These are phyloP conservation scores for Cupressus sempervirens DNA, from an alignment of 75 land plant genomes.

Conservation along the genomic window DNA sequence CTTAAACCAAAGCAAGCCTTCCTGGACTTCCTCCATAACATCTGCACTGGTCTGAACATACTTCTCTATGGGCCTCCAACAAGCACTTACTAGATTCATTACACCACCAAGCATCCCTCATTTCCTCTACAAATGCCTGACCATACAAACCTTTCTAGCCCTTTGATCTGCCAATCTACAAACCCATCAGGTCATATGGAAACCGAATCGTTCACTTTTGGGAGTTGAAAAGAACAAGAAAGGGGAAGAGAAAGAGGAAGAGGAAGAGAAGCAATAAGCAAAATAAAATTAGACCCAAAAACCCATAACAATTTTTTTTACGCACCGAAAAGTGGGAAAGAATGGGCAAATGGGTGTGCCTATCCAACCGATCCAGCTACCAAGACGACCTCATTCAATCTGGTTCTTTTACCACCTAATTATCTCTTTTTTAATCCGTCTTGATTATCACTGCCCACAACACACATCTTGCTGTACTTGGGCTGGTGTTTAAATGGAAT, in stretches of 20 bases:
- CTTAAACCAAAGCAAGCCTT: conserved; percentile 75
- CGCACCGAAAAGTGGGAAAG: neutral
- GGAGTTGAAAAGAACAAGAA: neutral
- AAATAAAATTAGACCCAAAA: neutral
- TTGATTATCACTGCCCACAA: neutral
- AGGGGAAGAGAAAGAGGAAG: neutral
- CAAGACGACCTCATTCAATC: conserved; percentile 5
- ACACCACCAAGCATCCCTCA: conserved; percentile 47
- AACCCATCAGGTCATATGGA: neutral
- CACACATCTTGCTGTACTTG: conserved; percentile 5
- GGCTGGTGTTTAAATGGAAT: neutral
- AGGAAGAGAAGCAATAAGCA: neutral
- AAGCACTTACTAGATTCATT: conserved; percentile 57
- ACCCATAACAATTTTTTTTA: neutral
- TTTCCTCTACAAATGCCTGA: conserved; percentile 29
- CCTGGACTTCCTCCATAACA: conserved; percentile 39
- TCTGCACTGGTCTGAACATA: conserved; percentile 32
- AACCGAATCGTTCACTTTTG: neutral
- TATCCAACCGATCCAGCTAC: conserved; percentile 1
- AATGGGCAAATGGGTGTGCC: conserved; percentile 3
- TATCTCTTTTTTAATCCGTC: neutral
- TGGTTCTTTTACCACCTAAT: neutral
- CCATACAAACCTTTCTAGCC: neutral
- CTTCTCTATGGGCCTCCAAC: conserved; percentile 62
- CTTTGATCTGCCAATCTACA: neutral